Conservation (phyloP, 257 asterid species). For the Solanum lignicaule region DNA sequence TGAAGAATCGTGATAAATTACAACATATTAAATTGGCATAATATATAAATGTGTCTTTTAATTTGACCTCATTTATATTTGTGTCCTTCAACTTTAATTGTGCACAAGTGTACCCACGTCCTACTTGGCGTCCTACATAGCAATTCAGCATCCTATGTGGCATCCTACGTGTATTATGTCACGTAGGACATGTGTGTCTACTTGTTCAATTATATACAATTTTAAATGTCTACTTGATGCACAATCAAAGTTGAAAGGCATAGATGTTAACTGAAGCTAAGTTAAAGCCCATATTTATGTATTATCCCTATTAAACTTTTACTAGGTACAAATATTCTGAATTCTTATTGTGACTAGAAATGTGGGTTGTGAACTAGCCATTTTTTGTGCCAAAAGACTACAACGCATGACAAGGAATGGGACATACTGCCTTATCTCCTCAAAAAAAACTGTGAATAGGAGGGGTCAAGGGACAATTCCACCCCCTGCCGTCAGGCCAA, state of each 20-base stretch:
- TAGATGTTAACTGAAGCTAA: too few relatives aligned
- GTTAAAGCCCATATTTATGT: too few relatives aligned
- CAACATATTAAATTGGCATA: neutral
- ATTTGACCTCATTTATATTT: neutral
- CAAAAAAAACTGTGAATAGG: neutral
- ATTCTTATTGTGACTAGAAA: neutral
- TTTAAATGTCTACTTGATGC: too few relatives aligned
- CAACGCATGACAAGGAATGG: neutral
- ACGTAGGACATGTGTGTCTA: neutral
- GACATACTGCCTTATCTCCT: neutral
- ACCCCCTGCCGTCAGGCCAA: neutral
- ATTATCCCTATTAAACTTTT: neutral
- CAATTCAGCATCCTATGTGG: too few relatives aligned
- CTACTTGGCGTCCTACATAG: neutral
- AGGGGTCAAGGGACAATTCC: neutral
- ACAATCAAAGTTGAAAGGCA: too few relatives aligned
- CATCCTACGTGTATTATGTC: neutral
- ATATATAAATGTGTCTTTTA: too few relatives aligned
- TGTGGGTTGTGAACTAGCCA: neutral
- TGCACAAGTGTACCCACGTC: neutral
- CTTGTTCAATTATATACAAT: too few relatives aligned
- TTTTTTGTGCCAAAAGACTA: neutral
- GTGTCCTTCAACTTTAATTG: too few relatives aligned
- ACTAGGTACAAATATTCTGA: neutral
- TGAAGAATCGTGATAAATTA: neutral